Percentiles rank a stretch among this genome's conserved stretches.
phyloP scores from a whole-genome alignment of 441 rosid species.

The Croton laevigatus region DNA sequence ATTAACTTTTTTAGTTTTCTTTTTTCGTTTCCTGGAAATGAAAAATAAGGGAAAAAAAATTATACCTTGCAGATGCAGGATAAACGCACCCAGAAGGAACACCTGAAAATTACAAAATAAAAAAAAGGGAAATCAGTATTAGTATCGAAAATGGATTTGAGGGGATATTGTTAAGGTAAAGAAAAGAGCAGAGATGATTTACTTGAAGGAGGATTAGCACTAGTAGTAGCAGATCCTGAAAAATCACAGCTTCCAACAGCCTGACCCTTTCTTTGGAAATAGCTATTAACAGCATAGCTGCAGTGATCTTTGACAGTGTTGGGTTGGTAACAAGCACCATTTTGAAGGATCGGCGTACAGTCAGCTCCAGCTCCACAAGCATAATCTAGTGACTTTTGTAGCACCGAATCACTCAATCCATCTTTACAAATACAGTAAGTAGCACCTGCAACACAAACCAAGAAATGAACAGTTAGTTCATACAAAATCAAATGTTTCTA shows the following conservation, averaged over 20 bases:
- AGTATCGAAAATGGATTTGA: not conserved
- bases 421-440: constrained; percentile 80
- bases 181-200: constrained; percentile 5
- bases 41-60: not conserved
- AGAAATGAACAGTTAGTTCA: constrained; percentile 1
- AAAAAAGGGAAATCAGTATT: constrained; percentile 8
- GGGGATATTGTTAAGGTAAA: not conserved
- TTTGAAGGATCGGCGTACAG: constrained; percentile 57
- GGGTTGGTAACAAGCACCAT: constrained; percentile 73
- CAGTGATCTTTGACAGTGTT: constrained; percentile 89
- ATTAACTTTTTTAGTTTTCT: not conserved
- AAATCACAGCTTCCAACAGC: constrained; percentile 66
- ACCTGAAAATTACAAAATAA: constrained; percentile 39
- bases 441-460: constrained; percentile 46
- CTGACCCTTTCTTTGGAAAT: constrained; percentile 73
- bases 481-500: not conserved
- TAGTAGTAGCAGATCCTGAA: constrained; percentile 53
- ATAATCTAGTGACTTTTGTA: constrained; percentile 76
- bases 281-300: constrained; percentile 91
- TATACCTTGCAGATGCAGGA: constrained; percentile 69
- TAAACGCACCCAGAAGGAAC: constrained; percentile 49
- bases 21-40: too few relatives aligned
- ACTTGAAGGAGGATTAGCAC: constrained; percentile 55
- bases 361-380: constrained; percentile 98
- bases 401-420: constrained; percentile 45